Evolutionary conservation across 257 asterid species (phyloP).

Genomic region (Ocimum tenuiflorum): DNA sequence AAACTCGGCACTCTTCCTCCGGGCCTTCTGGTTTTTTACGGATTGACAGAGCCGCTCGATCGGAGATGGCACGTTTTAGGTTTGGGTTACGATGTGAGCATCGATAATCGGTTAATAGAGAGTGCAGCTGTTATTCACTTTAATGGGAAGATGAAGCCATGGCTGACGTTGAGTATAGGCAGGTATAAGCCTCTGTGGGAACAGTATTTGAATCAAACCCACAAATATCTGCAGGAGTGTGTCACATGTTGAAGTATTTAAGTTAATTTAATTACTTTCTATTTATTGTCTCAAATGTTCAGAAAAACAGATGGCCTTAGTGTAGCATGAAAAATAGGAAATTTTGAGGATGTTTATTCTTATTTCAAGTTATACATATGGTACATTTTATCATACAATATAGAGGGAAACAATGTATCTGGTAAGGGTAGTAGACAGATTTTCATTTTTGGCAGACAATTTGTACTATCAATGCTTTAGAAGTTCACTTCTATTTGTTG

Average conservation of each 20-base stretch:
- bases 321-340: constrained; percentile 39
- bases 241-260: constrained; percentile 43
- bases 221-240: constrained; percentile 55
- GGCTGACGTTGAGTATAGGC: constrained; percentile 71
- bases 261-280: constrained; percentile 19
- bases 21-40: constrained; percentile 72
- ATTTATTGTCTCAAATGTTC: constrained; percentile 9
- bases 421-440: constrained; percentile 14
- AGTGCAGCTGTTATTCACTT: constrained; percentile 82
- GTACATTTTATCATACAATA: constrained; percentile 12
- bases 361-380: constrained; percentile 16
- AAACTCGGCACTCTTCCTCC: constrained; percentile 85
- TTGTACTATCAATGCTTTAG: constrained; percentile 16
- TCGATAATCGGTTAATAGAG: constrained; percentile 66
- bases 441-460: constrained; percentile 21
- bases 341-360: constrained; percentile 28
- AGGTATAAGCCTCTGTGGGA: constrained; percentile 81
- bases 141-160: constrained; percentile 89
- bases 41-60: constrained; percentile 76
- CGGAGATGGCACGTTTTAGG: constrained; percentile 89
- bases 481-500: too few relatives aligned
- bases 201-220: constrained; percentile 57
- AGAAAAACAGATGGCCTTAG: constrained; percentile 23
- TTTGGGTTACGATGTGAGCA: constrained; percentile 61
- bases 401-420: constrained; percentile 22